Evolutionary conservation across 768 basidiomycete species (phyloP).

Genomic region (Pleurotus ostreatus): DNA sequence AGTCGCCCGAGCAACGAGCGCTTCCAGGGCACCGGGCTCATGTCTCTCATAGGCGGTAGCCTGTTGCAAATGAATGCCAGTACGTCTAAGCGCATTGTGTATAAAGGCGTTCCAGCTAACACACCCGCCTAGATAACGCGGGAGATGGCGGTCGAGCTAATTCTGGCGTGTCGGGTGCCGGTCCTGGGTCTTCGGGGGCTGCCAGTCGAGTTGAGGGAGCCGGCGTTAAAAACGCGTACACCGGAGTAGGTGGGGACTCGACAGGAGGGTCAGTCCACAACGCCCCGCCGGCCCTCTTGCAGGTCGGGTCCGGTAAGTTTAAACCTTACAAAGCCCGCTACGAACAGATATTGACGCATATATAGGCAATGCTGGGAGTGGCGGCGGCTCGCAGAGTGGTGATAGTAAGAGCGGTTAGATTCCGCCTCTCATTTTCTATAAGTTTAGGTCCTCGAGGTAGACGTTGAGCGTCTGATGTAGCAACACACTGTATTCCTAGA

Average conservation of each 20-base stretch:
- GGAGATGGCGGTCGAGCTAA: neutral
- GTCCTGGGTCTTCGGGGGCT: neutral
- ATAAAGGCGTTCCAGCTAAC: neutral
- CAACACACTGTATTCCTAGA: conserved; percentile 12
- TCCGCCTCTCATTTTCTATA: neutral
- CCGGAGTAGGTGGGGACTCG: neutral
- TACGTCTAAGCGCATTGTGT: conserved; percentile 12
- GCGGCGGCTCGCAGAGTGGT: conserved; percentile 30
- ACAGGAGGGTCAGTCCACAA: neutral
- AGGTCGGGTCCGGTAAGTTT: neutral
- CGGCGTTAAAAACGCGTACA: neutral
- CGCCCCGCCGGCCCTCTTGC: neutral
- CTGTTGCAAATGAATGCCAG: conserved; percentile 30
- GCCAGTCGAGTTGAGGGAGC: neutral
- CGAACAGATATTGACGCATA: conserved; percentile 5
- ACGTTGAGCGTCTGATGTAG: neutral
- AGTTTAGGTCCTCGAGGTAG: neutral
- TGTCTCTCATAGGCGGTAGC: too few species aligned
- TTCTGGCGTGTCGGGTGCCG: neutral
- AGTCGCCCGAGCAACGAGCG: neutral
- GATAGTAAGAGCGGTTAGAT: conserved; percentile 10
- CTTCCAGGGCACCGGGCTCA: conserved; percentile 10
- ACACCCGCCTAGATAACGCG: neutral
- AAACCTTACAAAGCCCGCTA: neutral
- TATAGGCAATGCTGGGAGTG: conserved; percentile 35